phyloP scores from a whole-genome alignment of 768 basidiomycete genomes.

The Vishniacozyma victoriae region DNA sequence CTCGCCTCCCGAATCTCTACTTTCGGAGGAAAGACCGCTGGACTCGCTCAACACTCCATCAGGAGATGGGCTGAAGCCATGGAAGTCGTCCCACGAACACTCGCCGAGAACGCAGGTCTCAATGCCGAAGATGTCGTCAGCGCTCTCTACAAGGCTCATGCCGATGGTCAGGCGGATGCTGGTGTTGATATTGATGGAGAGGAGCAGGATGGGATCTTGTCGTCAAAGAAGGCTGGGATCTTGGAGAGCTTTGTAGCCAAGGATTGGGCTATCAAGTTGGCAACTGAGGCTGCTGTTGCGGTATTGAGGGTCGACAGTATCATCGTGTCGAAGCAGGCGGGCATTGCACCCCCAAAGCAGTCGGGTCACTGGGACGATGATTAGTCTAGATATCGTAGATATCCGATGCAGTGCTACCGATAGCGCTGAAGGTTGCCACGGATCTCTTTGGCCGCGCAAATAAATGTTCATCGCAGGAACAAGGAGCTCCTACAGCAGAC shows the following conservation, averaged over 20 bases:
- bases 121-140: constrained; percentile 90
- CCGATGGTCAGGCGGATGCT: constrained; percentile 49
- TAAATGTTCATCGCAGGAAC: too few species aligned
- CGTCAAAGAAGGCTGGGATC: constrained; percentile 18
- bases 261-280: constrained; percentile 54
- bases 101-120: constrained; percentile 87
- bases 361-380: constrained; percentile 44
- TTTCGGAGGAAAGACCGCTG: constrained; percentile 82
- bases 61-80: constrained; percentile 81
- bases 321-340: constrained; percentile 74
- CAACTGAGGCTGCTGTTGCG: constrained; percentile 44
- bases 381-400: too few species aligned
- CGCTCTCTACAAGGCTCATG: constrained; percentile 83
- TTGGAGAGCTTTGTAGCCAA: constrained; percentile 96
- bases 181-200: constrained; percentile 45
- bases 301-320: constrained; percentile 88
- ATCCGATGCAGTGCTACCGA: too few species aligned
- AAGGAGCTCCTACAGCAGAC: too few species aligned
- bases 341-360: constrained; percentile 45
- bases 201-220: constrained; percentile 28
- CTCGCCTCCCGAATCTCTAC: constrained; percentile 75
- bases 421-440: too few species aligned
- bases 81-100: constrained; percentile 83
- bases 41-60: constrained; percentile 87
- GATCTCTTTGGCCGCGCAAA: too few species aligned